phyloP scores from a whole-genome alignment of 2,329 filamentous ascomycete genomes.

The Exophiala alcalophila region DNA sequence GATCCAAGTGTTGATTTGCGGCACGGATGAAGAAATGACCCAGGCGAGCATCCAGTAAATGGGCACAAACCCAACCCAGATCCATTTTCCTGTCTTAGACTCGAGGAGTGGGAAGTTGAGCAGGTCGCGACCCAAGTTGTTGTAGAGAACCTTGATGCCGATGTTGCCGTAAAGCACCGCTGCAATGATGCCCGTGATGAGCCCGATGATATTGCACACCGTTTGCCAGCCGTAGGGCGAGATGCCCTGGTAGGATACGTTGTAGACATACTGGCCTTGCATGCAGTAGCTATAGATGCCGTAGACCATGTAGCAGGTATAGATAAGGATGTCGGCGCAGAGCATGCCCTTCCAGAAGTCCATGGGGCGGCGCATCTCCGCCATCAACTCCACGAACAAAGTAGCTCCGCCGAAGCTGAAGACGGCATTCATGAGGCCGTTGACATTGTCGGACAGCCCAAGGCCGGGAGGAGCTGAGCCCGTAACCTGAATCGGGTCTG shows the following conservation, averaged over 20 bases:
- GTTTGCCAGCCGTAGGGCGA: constrained; percentile 41
- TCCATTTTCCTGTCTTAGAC: constrained; percentile 20
- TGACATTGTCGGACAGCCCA: constrained; percentile 47
- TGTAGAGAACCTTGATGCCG: constrained; percentile 36
- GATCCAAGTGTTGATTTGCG: constrained; percentile 41
- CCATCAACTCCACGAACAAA: constrained; percentile 58
- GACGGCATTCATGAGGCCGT: constrained; percentile 55
- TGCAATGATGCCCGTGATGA: constrained; percentile 40
- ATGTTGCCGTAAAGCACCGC: constrained; percentile 44
- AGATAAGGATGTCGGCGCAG: constrained; percentile 49
- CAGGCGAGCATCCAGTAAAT: constrained; percentile 47
- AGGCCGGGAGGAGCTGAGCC: constrained; percentile 31
- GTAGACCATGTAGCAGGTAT: constrained; percentile 47
- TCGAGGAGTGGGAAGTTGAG: constrained; percentile 21
- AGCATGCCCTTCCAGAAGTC: constrained; percentile 51
- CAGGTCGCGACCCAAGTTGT: constrained; percentile 22
- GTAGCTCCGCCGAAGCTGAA: constrained; percentile 59
- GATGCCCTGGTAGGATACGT: constrained; percentile 43
- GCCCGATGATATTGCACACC: constrained; percentile 41
- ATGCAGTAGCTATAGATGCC: constrained; percentile 48
- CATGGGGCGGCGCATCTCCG: constrained; percentile 50
- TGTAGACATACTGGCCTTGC: constrained; percentile 48
- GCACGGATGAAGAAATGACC: constrained; percentile 44
- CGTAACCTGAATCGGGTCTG: constrained; percentile 38
- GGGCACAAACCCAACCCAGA: constrained; percentile 35